Evolutionary conservation across 2,329 filamentous ascomycete genomes (phyloP).

Genomic region (Metarhizium anisopliae): DNA sequence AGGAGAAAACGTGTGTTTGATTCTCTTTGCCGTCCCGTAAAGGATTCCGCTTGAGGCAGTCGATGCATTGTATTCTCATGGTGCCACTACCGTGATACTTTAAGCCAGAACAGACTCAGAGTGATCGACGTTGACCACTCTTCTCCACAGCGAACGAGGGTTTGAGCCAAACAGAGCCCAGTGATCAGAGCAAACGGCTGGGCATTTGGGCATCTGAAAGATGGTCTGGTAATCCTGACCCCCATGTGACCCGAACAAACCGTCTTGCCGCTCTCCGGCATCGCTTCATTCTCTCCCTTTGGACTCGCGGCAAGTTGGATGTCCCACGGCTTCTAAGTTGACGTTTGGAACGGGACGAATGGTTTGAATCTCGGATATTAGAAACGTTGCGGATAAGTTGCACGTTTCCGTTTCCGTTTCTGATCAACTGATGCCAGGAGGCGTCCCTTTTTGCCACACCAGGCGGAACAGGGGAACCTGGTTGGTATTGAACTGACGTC

Average conservation of each 20-base stretch:
- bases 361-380: no score
- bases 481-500: background rate
- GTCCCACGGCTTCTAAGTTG: no score
- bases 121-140: background rate
- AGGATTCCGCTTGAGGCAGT: background rate
- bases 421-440: no score
- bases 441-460: no score
- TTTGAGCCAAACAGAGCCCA: background rate
- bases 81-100: background rate
- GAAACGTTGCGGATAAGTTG: no score
- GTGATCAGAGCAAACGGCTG: background rate
- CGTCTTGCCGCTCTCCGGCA: no score
- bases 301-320: no score
- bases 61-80: background rate
- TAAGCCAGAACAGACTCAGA: background rate
- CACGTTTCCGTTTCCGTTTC: no score
- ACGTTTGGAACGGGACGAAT: no score
- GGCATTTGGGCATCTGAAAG: background rate
- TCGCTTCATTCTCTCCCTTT: no score
- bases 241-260: no score
- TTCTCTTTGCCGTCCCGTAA: background rate
- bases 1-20: background rate
- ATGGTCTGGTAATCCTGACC: no score
- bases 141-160: background rate
- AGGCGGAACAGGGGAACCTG: background rate